Evolutionary conservation across 371 early-diverging fungal genomes (phyloP), one percentile per base, ranked within the genome.

Genomic region (Rhizopus sp.): DNA sequence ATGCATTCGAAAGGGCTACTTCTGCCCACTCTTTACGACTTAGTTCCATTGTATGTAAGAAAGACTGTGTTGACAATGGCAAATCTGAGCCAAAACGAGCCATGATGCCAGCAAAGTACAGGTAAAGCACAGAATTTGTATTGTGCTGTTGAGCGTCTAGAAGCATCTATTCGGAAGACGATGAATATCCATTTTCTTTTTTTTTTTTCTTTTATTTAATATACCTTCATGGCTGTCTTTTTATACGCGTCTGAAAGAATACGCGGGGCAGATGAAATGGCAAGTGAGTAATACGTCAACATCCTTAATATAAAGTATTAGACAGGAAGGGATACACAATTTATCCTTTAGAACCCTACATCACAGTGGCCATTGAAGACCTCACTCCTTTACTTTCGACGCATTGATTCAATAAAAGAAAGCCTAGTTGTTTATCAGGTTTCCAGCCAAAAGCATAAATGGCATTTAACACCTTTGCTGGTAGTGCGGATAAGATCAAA

Each of bases 371-470:
- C 64, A 85, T 70, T 0, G 83, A 77, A 0, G 85, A 80, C 13
- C 82, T 72, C 15, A 84, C 72, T 3, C 84, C 78, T 47, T 82
- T 72, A n/a, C 70, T 68, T 7, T 76, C 72, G 8, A 74, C 69
- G 50, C 83, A 77, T 57, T 73, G 64, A 13, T 82, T 73, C 15
- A 85, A 64, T 34, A 85, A 61, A n/a, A 68, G 74, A 48, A 87
- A 79, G 0, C 85, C 87, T 31, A 83, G 64, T 17, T 78, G 61
- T 50, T 76, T 77, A 65, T 87, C 81, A 1, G 82, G 84, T 40
- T 77, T 77, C 78, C 82, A 84, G 12, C 85, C 85, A 49, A 87
- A 74, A 1, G 77, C 76, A 13, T 72, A 70, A 13, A 85, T 69
- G 10, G 82, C 74, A 7, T 76, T 76, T 0, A 83, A 67, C 31